Evolutionary conservation across 331 rosid genomes (phyloP), one percentile per base, ranked within the genome.

Genomic region (Erythrophleum ivorense): DNA sequence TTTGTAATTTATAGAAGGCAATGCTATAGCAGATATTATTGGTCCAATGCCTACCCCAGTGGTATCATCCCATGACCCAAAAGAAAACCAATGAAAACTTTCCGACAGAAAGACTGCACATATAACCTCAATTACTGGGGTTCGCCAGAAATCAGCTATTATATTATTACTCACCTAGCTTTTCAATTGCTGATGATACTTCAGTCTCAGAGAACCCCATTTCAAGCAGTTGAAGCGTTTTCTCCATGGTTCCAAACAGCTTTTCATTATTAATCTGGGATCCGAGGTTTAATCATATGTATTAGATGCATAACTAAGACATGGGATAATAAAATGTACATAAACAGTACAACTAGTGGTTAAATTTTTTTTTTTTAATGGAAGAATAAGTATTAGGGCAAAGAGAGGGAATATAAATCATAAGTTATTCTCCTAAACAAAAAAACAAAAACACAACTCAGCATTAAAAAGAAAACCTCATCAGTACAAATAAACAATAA

Each of bases 171-270:
- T 86, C 77, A 91, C 99, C 99, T 84, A 86, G 81, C 83, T 65
- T 92, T 84, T 95, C 99, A 54, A 95, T 77, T 73, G 97, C 98
- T 72, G 86, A 84, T 36, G 99, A 95, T 80, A 95, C 94, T 88
- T 95, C 95, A 62, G 70, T 87, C 90, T 95, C 98, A 31, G 97
- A 89, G 87, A 95, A 95, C 65, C 99, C 99, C 97, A 95, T 95
- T 86, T 93, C 94, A 80, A 95, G 94, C 89, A 95, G 87, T 13
- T 84, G 88, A 74, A 95, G 91, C 11, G 98, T 89, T 87, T 89
- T 93, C 80, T 89, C 97, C 99, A 93, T 95, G 55, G 92, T 91
- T 77, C 97, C 98, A 81, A 80, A 95, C 77, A 95, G 87, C 65
- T 87, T 87, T 80, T 95, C 99, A 73, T 95, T 78, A 74, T 54